These are phyloP conservation scores for Aureobasidium sp. DNA, from an alignment of 2,329 filamentous ascomycete species.

Conservation along the genomic window DNA sequence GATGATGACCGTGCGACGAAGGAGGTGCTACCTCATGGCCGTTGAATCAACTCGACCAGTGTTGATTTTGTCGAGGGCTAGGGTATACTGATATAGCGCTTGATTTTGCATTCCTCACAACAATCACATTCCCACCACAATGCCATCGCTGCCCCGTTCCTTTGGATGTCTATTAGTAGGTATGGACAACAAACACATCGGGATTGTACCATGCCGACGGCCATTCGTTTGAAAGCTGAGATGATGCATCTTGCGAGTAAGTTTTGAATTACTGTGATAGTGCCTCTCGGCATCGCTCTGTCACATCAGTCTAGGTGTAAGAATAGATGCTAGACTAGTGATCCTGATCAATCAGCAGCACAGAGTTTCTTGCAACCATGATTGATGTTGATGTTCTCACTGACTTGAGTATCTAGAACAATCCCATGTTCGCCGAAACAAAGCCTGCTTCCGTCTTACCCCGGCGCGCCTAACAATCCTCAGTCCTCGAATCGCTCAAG, in stretches of 20 bases:
- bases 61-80: background rate
- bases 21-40: background rate
- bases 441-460: background rate
- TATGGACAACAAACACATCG: no score
- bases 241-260: no score
- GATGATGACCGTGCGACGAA: background rate
- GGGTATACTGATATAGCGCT: background rate
- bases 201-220: background rate
- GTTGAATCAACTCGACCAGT: background rate
- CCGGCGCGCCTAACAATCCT: no score
- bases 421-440: background rate
- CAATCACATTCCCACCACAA: background rate
- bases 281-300: background rate
- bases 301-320: constrained; percentile 20
- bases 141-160: no score
- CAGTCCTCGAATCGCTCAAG: no score
- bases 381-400: background rate
- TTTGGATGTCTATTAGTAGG: no score
- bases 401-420: background rate
- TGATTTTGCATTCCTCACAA: background rate
- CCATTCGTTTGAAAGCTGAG: background rate
- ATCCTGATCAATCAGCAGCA: constrained; percentile 17
- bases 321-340: constrained; percentile 39
- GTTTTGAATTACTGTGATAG: no score
- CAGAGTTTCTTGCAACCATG: background rate